Base-by-base conservation (phyloP, 768 basidiomycete species). In the Lactarius evosmus region DNA sequence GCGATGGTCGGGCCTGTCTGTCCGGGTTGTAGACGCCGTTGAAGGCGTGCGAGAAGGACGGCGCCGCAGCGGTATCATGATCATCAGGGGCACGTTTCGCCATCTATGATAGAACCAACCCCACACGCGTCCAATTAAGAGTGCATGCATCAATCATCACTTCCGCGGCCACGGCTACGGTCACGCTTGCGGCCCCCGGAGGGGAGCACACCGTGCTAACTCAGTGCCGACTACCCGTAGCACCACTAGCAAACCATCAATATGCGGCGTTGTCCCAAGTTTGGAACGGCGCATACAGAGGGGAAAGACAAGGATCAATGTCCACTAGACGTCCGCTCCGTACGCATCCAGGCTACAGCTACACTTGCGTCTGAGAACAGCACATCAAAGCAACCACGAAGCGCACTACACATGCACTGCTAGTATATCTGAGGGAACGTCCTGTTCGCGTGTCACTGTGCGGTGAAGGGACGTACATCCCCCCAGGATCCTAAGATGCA, bases 1-100 rank as follows among this genome's bases (percentile, higher is more conserved):
- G 46, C 46, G 46, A 49, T 25, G 25, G 46, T 49, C 46, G 4
- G 44, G 8, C 14, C 11, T n/a, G 8, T 56, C 33, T 2, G 46
- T 7, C 46, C 25, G 25, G 14, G 9, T 14, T 12, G 46, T 25
- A 49, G 46, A 49, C 46, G 46, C 46, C 46, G 46, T 49, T 49
- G 46, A 27, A 12, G n/a, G 44, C 22, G 49, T 25, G 50, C n/a
- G 4, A 25, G 40, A 51, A 59, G 36, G 29, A 38, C 49, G 58
- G 58, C 50, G 50, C 46, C 46, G 46, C 46, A 49, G 12, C 25
- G 46, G 46, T 52, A 60, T 60, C 58, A 16, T 38, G 58, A 59
- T 36, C 58, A 51, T 58, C 49, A n/a, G 58, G 49, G 19, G 19
- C 46, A 27, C 33, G 49, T 50, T 33, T 50, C 46, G 19, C 33